Base-by-base conservation (phyloP, 2,329 filamentous ascomycete genomes). In the Exophiala aquamarina region DNA sequence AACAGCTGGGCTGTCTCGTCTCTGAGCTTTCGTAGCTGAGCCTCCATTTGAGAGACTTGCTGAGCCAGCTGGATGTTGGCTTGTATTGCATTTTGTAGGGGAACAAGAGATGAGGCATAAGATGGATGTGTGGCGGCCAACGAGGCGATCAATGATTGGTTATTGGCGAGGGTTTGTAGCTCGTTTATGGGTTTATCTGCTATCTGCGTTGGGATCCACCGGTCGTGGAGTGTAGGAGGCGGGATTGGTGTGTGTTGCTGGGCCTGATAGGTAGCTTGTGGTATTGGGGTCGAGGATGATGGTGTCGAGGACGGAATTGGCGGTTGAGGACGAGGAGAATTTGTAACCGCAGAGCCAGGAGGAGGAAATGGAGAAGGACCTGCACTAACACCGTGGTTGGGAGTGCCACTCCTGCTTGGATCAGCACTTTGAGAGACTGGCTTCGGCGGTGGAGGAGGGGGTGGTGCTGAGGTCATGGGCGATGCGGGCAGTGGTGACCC, bases 141-240 rank as follows among this genome's bases (percentile, higher is more conserved):
- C n/a, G 89, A 83, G 34, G 82, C 76, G 54, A 95, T 81, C 18
- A 94, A 77, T 18, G 74, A 61, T 1, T 83, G 80, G 50, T 77
- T 78, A 55, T 86, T 79, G 9, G 96, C 81, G 67, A 96, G 86
- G 62, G 87, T 79, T 60, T 89, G 92, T 41, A 89, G 89, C 63
- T 65, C 59, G 19, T 56, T 47, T 3, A 51, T 54, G 10, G 52
- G 49, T 20, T 61, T 55, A 19, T 54, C 41, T 3, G 52, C 19
- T 3, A 59, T 34, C 8, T 48, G 28, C 3, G 41, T 4, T 4
- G 59, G 57, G 4, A 61, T 35, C 56, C 51, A 52, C 26, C 40
- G 41, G 41, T 56, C 42, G 34, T 47, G 28, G 38, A 47, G 33
- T 32, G 36, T 50, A 26, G 41, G 44, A 51, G 50, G 52, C 40